Evolutionary conservation across 2,329 filamentous ascomycete genomes (phyloP).

Genomic region (Scedosporium boydii): DNA sequence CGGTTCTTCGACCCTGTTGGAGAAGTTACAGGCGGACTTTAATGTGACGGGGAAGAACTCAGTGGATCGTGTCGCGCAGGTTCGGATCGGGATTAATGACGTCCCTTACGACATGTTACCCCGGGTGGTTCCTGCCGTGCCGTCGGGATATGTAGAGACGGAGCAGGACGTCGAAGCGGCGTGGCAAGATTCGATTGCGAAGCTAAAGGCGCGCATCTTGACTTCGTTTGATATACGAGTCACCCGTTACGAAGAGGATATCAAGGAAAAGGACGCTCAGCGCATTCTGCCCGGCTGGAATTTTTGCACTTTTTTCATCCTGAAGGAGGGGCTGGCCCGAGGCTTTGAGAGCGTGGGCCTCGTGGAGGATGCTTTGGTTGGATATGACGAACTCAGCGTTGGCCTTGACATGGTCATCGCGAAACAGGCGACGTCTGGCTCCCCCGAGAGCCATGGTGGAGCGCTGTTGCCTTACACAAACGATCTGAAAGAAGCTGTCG

Average conservation of each 20-base stretch:
- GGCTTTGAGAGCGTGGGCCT: slow-evolving; percentile 95
- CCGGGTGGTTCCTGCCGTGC: slow-evolving; percentile 52
- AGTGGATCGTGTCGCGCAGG: slow-evolving; percentile 73
- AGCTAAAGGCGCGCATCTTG: slow-evolving; percentile 80
- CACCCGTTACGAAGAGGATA: slow-evolving; percentile 92
- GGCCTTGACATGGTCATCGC: slow-evolving; percentile 75
- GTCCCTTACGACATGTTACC: slow-evolving; percentile 56
- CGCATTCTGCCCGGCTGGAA: slow-evolving; percentile 90
- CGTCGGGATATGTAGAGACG: slow-evolving; percentile 57
- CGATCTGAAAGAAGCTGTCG: slow-evolving; percentile 55
- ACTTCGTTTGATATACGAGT: slow-evolving; percentile 86
- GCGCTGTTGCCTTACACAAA: slow-evolving; percentile 64
- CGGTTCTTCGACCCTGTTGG: slow-evolving; percentile 71
- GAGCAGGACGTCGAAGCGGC: slow-evolving; percentile 71
- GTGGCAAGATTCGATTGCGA: slow-evolving; percentile 75
- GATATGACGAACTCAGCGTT: slow-evolving; percentile 87
- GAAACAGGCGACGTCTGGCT: slow-evolving; percentile 55
- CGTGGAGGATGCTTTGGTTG: slow-evolving; percentile 87
- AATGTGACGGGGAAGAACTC: slow-evolving; percentile 63
- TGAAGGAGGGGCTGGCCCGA: slow-evolving; percentile 88
- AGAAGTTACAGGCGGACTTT: slow-evolving; percentile 86
- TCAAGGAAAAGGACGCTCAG: slow-evolving; percentile 86
- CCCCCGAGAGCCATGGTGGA: slow-evolving; percentile 58
- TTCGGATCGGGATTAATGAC: slow-evolving; percentile 66
- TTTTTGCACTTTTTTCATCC: slow-evolving; percentile 97